Base-by-base conservation (phyloP, 1,139 yeast species). In the Scheffersomyces segobiensis region DNA sequence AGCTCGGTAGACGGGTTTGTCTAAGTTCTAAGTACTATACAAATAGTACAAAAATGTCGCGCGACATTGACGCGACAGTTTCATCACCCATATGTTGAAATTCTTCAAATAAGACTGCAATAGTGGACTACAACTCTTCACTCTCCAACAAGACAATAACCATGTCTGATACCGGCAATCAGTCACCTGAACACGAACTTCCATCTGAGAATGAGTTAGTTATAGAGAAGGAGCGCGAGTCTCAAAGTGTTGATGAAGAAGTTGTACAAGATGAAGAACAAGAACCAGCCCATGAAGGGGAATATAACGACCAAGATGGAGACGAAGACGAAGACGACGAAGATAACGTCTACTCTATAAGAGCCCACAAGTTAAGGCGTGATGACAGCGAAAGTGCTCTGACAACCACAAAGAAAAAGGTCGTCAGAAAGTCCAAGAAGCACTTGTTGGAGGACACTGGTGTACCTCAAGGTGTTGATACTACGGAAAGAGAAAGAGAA, bases 351-450 rank as follows among this genome's bases (percentile, higher is more conserved):
- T 75, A 74, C 60, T 71, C 76, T 20, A 67, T 74, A 51, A 67
- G 70, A 55, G 69, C 78, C 14, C 81, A 77, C 61, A 76, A 77
- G 59, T 58, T 61, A 21, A 61, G 56, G 26, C 68, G 59, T 42
- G 64, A 61, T 20, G 61, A 63, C 19, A 63, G 60, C 24, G 59
- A 59, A 24, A 63, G 58, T 51, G 63, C 57, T 4, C 48, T 17
- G 39, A 61, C 62, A 46, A 61, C 62, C 55, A 76, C 86, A 55
- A 69, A 79, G 67, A 73, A 79, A 70, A 79, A 80, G 67, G 72
- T 72, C 49, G 76, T 79, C 53, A 75, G 84, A 62, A 70, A 68
- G 60, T 60, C 71, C 6, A 65, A 60, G 57, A 52, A 58, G 18
- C 53, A 59, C 55, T 50, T 50, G 10, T 57, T 55, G 19, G 56